Base-by-base conservation (phyloP, 75 land plant species). In the Picea sitchensis region DNA sequence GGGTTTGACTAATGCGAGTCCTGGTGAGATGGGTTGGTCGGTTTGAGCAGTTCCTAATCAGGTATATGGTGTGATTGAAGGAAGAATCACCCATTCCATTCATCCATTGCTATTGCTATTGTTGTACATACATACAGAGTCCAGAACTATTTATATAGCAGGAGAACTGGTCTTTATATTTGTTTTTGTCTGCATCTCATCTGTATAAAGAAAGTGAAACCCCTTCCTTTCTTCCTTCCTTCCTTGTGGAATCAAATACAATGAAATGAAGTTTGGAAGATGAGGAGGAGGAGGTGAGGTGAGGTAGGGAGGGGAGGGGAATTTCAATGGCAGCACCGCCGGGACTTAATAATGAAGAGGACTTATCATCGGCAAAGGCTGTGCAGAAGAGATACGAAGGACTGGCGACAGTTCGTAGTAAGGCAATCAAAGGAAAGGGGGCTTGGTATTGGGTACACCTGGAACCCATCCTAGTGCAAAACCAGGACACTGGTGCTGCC, bases 371-470 rank as follows among this genome's bases (percentile, higher is more conserved):
- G 23, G 84, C 82, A 72, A 88, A 85, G 82, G 88, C 93, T 65
- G 80, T 89, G 79, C 80, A 82, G 76, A 93, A 91, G 85, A 79
- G 97, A 38, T 94, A 89, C 82, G 93, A 94, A 61, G 93, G 90
- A 21, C 87, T 94, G 74, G 75, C 89, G 58, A 85, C 85, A 56
- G 97, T 94, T 65, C 79, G 93, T 14, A 85, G 76, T 80, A 94
- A 94, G 87, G 97, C 97, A 62, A 81, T 91, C 65, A 94, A 91
- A 75, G 97, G 97, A 26, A 94, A 94, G 62, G 97, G 97, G 15
- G 97, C 97, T 4, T 93, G 96, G 97, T 94, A 94, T 79, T 94
- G 97, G 97, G 83, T 87, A 0, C 97, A 94, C 58, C 78, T 94
- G 18, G 91, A 91, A 71, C 97, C 97, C 12, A 81, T 89, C 36